A percentile compares a stretch with the other conserved stretches of the same genome.
These are phyloP conservation scores for Spathaspora jeffriesii DNA, from an alignment of 1,139 yeast species.

Conservation along the genomic window DNA sequence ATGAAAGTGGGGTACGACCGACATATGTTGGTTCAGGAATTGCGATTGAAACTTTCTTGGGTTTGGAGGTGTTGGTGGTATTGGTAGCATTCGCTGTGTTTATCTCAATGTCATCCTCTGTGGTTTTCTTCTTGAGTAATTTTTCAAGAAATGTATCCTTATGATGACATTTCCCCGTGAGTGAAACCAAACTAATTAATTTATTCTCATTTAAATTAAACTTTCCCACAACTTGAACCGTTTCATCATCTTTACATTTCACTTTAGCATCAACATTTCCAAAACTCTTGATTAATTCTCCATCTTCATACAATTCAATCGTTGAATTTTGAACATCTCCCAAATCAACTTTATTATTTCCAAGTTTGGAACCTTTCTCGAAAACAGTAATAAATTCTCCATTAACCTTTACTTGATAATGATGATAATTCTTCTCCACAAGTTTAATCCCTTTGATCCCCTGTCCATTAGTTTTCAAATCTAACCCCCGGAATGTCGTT, in stretches of 20 bases:
- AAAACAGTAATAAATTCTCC: slow-evolving; percentile 36
- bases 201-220: slow-evolving; percentile 52
- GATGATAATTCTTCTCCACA: slow-evolving; percentile 49
- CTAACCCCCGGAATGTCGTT: slow-evolving; percentile 78
- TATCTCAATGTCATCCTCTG: slow-evolving; percentile 12
- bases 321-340: slow-evolving; percentile 26
- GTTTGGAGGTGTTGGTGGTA: slow-evolving; percentile 18
- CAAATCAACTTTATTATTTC: slow-evolving; percentile 29
- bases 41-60: slow-evolving; percentile 18
- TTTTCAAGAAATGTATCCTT: slow-evolving; percentile 22
- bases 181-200: slow-evolving; percentile 34
- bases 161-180: not conserved
- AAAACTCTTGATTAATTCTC: slow-evolving; percentile 42
- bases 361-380: slow-evolving; percentile 38
- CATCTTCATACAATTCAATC: slow-evolving; percentile 53
- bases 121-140: slow-evolving; percentile 22
- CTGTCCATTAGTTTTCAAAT: slow-evolving; percentile 47
- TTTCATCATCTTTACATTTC: slow-evolving; percentile 36
- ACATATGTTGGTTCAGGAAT: slow-evolving; percentile 35
- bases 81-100: slow-evolving; percentile 16
- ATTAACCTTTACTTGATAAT: slow-evolving; percentile 39
- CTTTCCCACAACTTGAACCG: slow-evolving; percentile 35
- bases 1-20: slow-evolving; percentile 46
- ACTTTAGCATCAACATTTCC: slow-evolving; percentile 39
- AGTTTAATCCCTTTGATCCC: slow-evolving; percentile 63